These are phyloP conservation scores for Cyclotella cryptica DNA, from an alignment of 108 stramenopile genomes.

Conservation along the genomic window DNA sequence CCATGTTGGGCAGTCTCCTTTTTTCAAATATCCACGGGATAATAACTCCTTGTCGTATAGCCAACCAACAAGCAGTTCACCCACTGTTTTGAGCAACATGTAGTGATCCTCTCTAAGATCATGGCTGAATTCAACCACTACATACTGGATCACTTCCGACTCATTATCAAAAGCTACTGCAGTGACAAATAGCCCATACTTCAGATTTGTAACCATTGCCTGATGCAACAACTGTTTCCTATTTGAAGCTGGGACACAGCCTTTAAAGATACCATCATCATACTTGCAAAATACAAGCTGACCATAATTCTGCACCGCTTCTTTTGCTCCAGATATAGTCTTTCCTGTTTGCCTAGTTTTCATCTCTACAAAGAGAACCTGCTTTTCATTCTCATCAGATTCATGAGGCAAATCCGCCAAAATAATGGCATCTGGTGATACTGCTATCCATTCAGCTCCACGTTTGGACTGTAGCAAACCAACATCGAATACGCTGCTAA, in stretches of 20 bases:
- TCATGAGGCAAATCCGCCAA: not conserved
- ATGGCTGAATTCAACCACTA: not conserved
- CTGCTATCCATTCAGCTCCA: not conserved
- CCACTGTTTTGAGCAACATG: not conserved
- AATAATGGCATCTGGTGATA: not conserved
- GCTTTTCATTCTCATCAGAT: no score
- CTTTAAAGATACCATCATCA: not conserved
- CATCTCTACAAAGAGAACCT: no score
- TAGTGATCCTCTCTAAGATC: not conserved
- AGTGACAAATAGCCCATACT: not conserved
- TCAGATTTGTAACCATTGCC: not conserved
- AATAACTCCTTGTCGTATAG: not conserved
- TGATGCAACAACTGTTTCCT: not conserved
- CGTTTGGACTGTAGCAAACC: not conserved
- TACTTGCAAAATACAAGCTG: not conserved
- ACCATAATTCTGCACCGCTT: not conserved
- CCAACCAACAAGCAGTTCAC: not conserved
- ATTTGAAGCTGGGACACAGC: not conserved
- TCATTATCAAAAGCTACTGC: not conserved
- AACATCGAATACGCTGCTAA: not conserved
- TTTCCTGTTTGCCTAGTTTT: not conserved
- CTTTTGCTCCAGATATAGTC: not conserved
- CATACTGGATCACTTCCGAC: not conserved
- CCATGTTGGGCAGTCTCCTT: no score
- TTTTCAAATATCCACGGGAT: no score